Conservation (phyloP, 73 alveolate genomes). For the Loxodes magnus region DNA sequence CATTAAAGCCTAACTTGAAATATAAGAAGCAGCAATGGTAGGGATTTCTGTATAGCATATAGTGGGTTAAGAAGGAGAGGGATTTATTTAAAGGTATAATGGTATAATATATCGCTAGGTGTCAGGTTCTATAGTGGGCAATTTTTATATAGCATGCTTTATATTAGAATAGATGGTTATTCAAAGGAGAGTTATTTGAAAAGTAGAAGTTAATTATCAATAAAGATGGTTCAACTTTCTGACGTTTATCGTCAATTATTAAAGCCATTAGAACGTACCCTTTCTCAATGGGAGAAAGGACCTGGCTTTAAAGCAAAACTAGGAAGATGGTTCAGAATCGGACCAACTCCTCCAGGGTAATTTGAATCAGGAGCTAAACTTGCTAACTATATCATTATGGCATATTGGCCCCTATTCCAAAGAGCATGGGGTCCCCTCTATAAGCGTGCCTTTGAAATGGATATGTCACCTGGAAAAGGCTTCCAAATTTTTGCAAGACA, state of each 20-base stretch:
- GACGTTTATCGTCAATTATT: conserved; percentile 9
- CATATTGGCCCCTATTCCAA: not conserved
- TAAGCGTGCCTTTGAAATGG: conserved; percentile 8
- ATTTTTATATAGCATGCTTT: too few species aligned
- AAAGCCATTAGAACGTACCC: conserved; percentile 1
- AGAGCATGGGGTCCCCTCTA: conserved; percentile 17
- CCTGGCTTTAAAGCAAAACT: conserved; percentile 1
- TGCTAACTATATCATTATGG: not conserved
- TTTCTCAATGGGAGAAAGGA: conserved; percentile 6
- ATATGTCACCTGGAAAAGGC: conserved; percentile 8
- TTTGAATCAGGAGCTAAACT: not conserved
- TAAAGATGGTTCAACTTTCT: conserved; percentile 7
- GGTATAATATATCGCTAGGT: too few species aligned
- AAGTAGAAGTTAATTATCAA: not conserved
- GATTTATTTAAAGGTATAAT: too few species aligned
- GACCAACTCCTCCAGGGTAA: not conserved
- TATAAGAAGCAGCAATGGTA: too few species aligned
- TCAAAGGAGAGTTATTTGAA: too few species aligned
- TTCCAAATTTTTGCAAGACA: not conserved
- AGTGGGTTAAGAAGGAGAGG: too few species aligned
- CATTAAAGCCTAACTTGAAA: too few species aligned
- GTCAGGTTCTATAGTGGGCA: too few species aligned
- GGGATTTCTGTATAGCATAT: too few species aligned
- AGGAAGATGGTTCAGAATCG: conserved; percentile 11
- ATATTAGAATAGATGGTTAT: too few species aligned